Conservation (phyloP, 306 rosid species). For the Cotoneaster glaucophyllus region DNA sequence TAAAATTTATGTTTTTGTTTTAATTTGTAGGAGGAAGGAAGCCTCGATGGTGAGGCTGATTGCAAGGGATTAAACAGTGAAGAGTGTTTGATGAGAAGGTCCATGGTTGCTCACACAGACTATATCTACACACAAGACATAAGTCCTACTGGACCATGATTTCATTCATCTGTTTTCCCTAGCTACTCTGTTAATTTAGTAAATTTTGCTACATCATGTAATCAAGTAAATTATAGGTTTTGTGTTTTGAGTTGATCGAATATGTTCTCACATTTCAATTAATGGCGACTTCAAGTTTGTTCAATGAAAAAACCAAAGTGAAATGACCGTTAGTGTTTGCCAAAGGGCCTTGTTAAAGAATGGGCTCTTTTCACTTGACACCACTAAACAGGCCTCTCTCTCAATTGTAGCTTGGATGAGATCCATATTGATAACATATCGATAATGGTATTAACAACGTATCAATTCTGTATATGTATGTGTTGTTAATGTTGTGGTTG, state of each 20-base stretch:
- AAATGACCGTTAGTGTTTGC: not conserved
- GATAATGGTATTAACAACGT: no score
- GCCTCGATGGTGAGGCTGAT: slow-evolving; percentile 9
- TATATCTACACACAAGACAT: slow-evolving; percentile 52
- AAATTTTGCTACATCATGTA: not conserved
- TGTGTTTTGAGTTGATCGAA: not conserved
- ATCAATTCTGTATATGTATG: not conserved
- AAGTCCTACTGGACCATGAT: slow-evolving; percentile 25
- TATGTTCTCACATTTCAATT: not conserved
- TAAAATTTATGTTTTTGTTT: not conserved
- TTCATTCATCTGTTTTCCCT: not conserved
- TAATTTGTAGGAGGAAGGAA: slow-evolving; percentile 19
- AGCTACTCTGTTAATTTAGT: not conserved
- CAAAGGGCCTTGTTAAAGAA: not conserved
- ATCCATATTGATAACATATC: no score
- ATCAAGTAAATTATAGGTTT: not conserved
- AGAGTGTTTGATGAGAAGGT: slow-evolving; percentile 40
- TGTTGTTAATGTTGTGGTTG: not conserved
- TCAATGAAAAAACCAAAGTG: not conserved
- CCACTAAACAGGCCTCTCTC: not conserved
- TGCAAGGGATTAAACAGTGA: slow-evolving; percentile 37
- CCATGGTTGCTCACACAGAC: slow-evolving; percentile 50
- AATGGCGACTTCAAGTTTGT: not conserved
- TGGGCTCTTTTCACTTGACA: not conserved
- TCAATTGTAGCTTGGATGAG: not conserved